Evolutionary conservation across 108 stramenopile species (phyloP), one percentile per base, ranked within the genome.

Genomic region (Discostella stelligeroides): DNA sequence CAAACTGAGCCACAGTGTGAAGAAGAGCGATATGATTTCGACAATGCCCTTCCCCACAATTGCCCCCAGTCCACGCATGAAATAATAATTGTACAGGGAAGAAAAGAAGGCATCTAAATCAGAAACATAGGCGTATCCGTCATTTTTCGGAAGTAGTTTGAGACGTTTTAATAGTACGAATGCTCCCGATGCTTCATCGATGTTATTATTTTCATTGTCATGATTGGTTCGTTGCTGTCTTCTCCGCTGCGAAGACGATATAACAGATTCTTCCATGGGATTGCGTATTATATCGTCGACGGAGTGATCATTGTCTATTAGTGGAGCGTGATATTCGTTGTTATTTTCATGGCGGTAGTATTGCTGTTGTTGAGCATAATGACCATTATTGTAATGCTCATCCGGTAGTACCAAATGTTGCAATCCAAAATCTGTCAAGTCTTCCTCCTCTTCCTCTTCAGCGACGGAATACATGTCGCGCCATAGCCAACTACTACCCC

Each of bases 31-130:
- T 4, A 84, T 45, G 4, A 97, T 69, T 51, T 95, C 90, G 5
- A 95, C 94, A 13, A 91, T 56, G 10, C 95, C 95, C 45, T 85
- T 80, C 20, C 92, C 89, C 7, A 96, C 65, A 18, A 96, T 96
- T 46, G 95, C 83, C 3, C 81, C 76, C 18, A 98, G 60, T 27
- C 98, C 98, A n/a, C 94, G 84, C 63, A 89, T 81, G 60, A 93
- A 89, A 72, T 96, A 97, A 69, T 95, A 97, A 30, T 78, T 81
- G 82, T 98, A 98, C 60, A 98, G 59, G 12, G 85, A 81, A 10
- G 76, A 69, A 62, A 97, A 90, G 70, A 96, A 98, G 8, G 85
- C 64, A 72, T 98, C 97, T 15, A 94, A 76, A 73, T 98, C 92
- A 8, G 91, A 71, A 1, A 92, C 91, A 10, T 84, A 75, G 23